Evolutionary conservation across 768 basidiomycete species (phyloP), one percentile per base, ranked within the genome.

Genomic region (Xerocomellus dryophilus): DNA sequence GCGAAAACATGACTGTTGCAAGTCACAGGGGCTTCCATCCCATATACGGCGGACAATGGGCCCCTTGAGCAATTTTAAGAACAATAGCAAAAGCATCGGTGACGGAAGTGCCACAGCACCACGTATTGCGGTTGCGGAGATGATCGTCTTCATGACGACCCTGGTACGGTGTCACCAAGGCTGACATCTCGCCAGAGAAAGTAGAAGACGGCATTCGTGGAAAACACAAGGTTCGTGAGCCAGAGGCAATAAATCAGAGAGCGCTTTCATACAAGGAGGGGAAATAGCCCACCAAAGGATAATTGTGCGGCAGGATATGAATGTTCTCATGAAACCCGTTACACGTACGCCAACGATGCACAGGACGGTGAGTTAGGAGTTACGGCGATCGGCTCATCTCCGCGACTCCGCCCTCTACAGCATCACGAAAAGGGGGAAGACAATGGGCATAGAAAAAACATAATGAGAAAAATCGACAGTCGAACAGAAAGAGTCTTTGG

Each of bases 371-470:
- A 5, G 34, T 59, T 57, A 68, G 66, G 66, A 57, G 64, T 15
- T 38, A 61, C 64, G 66, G 66, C 58, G 56, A 67, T 64, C 66
- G 59, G 12, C 50, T 64, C 66, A 67, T 68, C 49, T 68, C 66
- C 66, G 64, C 48, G 14, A 39, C 27, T n/a, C 43, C 50, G 21
- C 39, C 25, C 51, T 17, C 58, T 21, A 61, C 58, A 67, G 58
- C 53, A 53, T 52, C 44, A 45, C 56, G 41, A 45, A 54, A 65
- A 38, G 51, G 51, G 58, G 31, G 3, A 42, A 44, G 47, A 50
- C 38, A 45, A 50, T 48, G 25, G 15, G 20, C 32, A 40, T 21
- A 31, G 49, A 43, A 35, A 52, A 49, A 44, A 56, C 10, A 46
- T 39, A 34, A 38, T 27, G 39, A 48, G 41, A 47, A 32, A 40